These are phyloP conservation scores for Penicillium sp. DNA, from an alignment of 2,329 filamentous ascomycete genomes.

Conservation along the genomic window DNA sequence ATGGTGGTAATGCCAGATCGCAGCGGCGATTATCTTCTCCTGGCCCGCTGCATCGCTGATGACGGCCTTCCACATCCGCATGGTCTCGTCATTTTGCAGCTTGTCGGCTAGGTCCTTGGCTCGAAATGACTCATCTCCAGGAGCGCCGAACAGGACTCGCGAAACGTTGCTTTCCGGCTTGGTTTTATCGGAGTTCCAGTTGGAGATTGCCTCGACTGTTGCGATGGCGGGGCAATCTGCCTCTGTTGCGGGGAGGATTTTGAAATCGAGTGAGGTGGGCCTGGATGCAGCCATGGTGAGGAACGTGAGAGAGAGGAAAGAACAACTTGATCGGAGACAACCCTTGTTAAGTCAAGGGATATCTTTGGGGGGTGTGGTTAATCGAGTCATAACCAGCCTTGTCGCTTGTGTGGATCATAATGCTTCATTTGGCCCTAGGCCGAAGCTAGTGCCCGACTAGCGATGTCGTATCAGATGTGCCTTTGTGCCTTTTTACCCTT, in stretches of 20 bases:
- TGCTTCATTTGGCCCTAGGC: background rate
- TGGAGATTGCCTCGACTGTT: slow-evolving; percentile 46
- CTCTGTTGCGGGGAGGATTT: slow-evolving; percentile 20
- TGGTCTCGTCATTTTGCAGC: slow-evolving; percentile 1
- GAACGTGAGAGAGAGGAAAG: background rate
- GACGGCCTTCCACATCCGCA: slow-evolving; percentile 12
- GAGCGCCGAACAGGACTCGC: slow-evolving; percentile 6
- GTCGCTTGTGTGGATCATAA: background rate
- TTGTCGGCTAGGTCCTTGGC: slow-evolving; percentile 4
- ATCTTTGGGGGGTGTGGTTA: background rate
- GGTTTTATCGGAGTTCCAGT: slow-evolving; percentile 5
- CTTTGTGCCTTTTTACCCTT: background rate
- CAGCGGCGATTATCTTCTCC: slow-evolving; percentile 19
- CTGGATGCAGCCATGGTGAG: background rate
- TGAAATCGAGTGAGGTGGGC: slow-evolving; percentile 3
- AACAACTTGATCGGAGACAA: background rate
- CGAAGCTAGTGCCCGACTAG: slow-evolving; percentile 1
- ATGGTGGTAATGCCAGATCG: slow-evolving; percentile 19
- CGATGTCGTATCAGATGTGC: background rate
- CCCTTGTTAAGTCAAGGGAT: background rate
- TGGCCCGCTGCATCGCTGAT: slow-evolving; percentile 9
- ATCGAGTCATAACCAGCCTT: background rate
- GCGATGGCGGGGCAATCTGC: slow-evolving; percentile 17
- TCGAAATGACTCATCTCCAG: slow-evolving; percentile 3
- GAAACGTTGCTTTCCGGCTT: background rate